Base-by-base conservation (phyloP, 192 early-diverging fungal genomes). In the Diversispora epigaea region DNA sequence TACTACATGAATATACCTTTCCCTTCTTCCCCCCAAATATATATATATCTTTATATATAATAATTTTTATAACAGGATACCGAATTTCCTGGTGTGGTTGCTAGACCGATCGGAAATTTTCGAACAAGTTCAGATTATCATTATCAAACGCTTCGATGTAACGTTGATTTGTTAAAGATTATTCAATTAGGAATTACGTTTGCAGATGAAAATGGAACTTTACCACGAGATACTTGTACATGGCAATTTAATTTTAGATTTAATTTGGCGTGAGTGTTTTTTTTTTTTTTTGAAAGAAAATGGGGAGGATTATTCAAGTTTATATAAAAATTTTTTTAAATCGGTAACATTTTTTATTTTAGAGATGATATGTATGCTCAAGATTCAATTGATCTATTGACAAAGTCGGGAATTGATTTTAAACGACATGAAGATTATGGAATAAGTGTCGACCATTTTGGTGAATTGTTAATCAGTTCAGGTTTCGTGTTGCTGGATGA, bases 221-320 rank as follows among this genome's bases (percentile, higher is more conserved):
- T 89, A 25, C 94, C 98, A 55, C 87, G 88, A 55, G 93, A 92
- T 71, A 90, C 88, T 14, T 93, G 92, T 80, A 96, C 95, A 40
- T 99, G 96, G 96, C 98, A 99, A 84, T 99, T 99, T 84, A 98
- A 99, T 87, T 99, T 99, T 86, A 95, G 93, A 78, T 99, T 99
- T 79, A 94, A 90, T 77, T 78, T 99, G 60, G 84, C 81, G 93
- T 94, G 80, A 78, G 85, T 77, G 4, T 32, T 55, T 10, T 58
- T 50, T 73, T 50, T 73, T n/a, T 25, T 0, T 40, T n/a, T 49
- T n/a, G 9, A 46, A 4, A 11, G 7, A 21, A 15, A 17, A 61
- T 5, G 0, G 3, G 47, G 47, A 21, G 32, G 14, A 8, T 46
- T 40, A 56, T 25, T 39, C 32, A 66, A 55, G 41, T 77, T 39